phyloP scores from a whole-genome alignment of 352 stramenopile species.

The Nothophytophthora sp. region DNA sequence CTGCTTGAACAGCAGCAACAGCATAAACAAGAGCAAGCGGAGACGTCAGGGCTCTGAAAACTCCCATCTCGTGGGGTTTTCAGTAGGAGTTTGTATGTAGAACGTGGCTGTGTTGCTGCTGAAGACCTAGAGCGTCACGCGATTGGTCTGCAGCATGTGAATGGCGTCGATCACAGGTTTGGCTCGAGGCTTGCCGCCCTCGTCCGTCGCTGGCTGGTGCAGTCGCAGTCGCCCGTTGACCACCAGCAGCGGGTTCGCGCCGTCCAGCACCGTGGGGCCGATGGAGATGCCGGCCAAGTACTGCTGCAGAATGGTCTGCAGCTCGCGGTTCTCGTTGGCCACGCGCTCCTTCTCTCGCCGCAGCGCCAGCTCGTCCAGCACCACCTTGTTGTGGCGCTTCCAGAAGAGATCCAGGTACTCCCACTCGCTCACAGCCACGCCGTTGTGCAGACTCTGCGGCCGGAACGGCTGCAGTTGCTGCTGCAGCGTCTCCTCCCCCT shows the following conservation, averaged over 20 bases:
- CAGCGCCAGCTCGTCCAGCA: slow-evolving; percentile 92
- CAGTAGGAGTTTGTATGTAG: not conserved
- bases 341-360: slow-evolving; percentile 86
- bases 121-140: slow-evolving; percentile 35
- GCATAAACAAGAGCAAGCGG: too few relatives aligned
- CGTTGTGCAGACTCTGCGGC: slow-evolving; percentile 56
- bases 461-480: slow-evolving; percentile 48
- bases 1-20: slow-evolving; percentile 35
- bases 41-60: not conserved
- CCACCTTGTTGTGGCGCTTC: slow-evolving; percentile 95
- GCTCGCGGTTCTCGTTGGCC: slow-evolving; percentile 88
- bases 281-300: slow-evolving; percentile 94
- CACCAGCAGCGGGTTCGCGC: slow-evolving; percentile 91
- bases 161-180: slow-evolving; percentile 77
- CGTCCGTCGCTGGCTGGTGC: slow-evolving; percentile 37
- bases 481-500: slow-evolving; percentile 44
- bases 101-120: slow-evolving; percentile 1
- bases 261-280: slow-evolving; percentile 90
- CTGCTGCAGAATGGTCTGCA: slow-evolving; percentile 91
- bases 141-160: slow-evolving; percentile 81
- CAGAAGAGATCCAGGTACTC: slow-evolving; percentile 92
- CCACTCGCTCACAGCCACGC: slow-evolving; percentile 67
- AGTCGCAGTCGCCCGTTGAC: slow-evolving; percentile 89
- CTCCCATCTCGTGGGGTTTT: not conserved
- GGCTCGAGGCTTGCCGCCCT: slow-evolving; percentile 33